Evolutionary conservation across 768 basidiomycete species (phyloP), one percentile per base, ranked within the genome.

Genomic region (Psilocybe tampanensis): DNA sequence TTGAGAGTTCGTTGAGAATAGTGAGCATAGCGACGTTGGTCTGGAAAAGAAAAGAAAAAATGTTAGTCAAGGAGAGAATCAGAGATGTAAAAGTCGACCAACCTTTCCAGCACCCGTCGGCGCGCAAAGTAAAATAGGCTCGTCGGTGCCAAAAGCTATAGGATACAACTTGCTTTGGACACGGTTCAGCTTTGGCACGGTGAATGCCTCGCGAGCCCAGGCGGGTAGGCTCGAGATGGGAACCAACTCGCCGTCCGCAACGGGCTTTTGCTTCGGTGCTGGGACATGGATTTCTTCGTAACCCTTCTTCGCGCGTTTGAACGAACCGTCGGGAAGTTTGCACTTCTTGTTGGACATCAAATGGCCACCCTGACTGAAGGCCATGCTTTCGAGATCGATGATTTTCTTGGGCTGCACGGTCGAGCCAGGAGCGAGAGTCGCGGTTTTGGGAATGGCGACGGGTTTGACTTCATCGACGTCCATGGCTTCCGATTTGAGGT

Each of bases 71-170:
- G 29, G 23, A 34, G n/a, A n/a, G 52, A 2, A 57, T n/a, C 39
- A 41, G 1, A 32, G 19, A 32, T 29, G 19, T 47, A 32, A n/a
- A 56, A n/a, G 17, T 33, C 23, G 13, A 64, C 84, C 58, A 64
- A 94, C 95, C 86, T 99, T 99, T 61, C 97, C 97, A 12, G 96
- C 97, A 70, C 97, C 96, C 0, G 97, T 98, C 4, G 97, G 97
- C 0, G 97, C 97, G 75, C 97, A 99, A 26, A 99, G 86, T 23
- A 99, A 76, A 58, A 98, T 82, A 0, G 96, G 96, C 62, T 98
- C 95, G 61, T 98, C 95, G 0, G 93, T 91, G 0, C 92, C 93
- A 70, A 98, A 98, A 0, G 96, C 96, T 54, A 94, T 75, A 0
- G 97, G 95, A 74, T 80, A 99, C 8, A 97, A 76, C 73, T 92